A percentile compares a stretch with the other conserved stretches of the same genome.
Conservation (phyloP, 2,329 filamentous ascomycete genomes). For the Trichocomaceae sp. region DNA sequence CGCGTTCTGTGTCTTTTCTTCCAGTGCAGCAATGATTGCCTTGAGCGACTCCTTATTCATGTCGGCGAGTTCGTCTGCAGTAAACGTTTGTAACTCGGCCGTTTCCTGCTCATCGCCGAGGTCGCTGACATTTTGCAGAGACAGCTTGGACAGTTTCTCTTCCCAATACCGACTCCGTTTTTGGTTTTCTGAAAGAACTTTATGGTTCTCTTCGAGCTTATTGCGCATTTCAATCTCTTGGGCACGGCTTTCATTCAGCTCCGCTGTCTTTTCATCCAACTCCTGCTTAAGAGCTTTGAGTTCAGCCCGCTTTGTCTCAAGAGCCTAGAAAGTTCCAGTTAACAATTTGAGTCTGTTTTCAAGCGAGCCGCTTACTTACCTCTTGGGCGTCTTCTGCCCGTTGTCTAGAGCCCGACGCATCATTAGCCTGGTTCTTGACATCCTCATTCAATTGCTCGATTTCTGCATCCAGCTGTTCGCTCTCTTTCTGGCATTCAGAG, state of each 20-base stretch:
- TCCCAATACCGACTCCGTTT: constrained; percentile 79
- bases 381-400: constrained; percentile 76
- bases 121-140: constrained; percentile 72
- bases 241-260: constrained; percentile 82
- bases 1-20: constrained; percentile 74
- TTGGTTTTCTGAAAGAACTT: constrained; percentile 77
- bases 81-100: constrained; percentile 64
- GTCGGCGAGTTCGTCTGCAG: constrained; percentile 59
- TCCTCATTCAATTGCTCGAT: constrained; percentile 72
- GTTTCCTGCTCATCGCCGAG: constrained; percentile 49
- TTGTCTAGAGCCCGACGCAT: constrained; percentile 64
- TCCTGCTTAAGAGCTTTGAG: constrained; percentile 73
- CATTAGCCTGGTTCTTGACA: constrained; percentile 67
- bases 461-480: constrained; percentile 64
- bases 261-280: constrained; percentile 75
- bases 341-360: constrained; percentile 16
- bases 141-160: constrained; percentile 79
- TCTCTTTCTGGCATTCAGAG: constrained; percentile 70
- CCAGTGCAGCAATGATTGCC: constrained; percentile 58
- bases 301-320: constrained; percentile 73
- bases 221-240: constrained; percentile 97
- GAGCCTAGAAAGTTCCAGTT: constrained; percentile 41
- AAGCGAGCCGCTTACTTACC: constrained; percentile 26
- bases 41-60: constrained; percentile 59
- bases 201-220: constrained; percentile 93